A percentile compares a stretch with the other conserved stretches of the same genome.
Conservation (phyloP, 163 green algal species). For the Scenedesmus sp. region DNA sequence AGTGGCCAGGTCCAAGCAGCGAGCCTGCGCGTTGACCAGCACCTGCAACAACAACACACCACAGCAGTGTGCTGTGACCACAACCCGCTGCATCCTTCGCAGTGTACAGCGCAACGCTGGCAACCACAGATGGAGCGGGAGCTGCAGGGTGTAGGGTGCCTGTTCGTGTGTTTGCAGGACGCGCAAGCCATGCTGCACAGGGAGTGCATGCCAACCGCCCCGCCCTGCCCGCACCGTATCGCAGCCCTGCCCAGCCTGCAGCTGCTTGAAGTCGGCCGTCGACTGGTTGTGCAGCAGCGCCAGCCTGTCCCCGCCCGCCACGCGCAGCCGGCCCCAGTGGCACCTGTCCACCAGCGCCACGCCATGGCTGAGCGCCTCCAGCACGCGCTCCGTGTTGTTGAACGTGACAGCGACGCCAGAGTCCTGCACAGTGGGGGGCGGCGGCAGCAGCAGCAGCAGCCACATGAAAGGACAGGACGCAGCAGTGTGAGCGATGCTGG, state of each 20-base stretch:
- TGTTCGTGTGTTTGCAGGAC: too few relatives aligned
- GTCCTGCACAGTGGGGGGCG: conserved; percentile 61
- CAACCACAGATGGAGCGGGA: conserved; percentile 2
- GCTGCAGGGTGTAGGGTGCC: neutral
- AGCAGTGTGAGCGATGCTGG: neutral
- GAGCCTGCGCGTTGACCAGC: conserved; percentile 78
- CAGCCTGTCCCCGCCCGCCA: conserved; percentile 72
- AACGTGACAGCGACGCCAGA: conserved; percentile 68
- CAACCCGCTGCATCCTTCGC: too few relatives aligned
- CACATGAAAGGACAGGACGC: too few relatives aligned
- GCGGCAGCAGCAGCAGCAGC: too few relatives aligned
- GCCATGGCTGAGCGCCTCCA: conserved; percentile 65
- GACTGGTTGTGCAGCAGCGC: conserved; percentile 86
- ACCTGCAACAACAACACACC: conserved; percentile 62
- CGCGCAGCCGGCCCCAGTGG: conserved; percentile 82
- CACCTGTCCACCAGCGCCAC: conserved; percentile 79
- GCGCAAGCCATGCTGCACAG: too few relatives aligned
- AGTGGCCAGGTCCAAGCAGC: conserved; percentile 81
- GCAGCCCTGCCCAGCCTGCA: conserved; percentile 67
- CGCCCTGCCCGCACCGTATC: conserved; percentile 83
- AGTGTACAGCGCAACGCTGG: too few relatives aligned
- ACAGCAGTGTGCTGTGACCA: neutral
- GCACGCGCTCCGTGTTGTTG: conserved; percentile 66
- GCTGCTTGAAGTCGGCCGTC: conserved; percentile 72
- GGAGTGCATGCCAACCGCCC: too few relatives aligned